Evolutionary conservation across 768 basidiomycete genomes (phyloP), one percentile per base, ranked within the genome.

Genomic region (Strobilomyces confusus): DNA sequence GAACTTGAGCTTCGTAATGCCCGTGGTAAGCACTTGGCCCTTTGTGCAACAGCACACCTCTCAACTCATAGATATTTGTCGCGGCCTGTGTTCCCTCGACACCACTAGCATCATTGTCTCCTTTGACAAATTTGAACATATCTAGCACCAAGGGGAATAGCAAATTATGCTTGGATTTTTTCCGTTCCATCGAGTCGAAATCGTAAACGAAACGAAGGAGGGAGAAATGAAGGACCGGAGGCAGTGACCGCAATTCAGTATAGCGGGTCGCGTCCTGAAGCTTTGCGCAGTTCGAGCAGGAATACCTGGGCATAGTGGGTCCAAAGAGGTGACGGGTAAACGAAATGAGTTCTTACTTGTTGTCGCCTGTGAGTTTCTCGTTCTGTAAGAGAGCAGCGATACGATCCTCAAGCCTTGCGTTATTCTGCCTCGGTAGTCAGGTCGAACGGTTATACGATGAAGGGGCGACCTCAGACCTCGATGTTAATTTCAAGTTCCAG

Each of bases 161-260:
- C 40, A 98, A 82, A 30, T 75, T 71, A 55, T 90, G 80, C 67
- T 93, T 93, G 49, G 85, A 87, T 72, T 98, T 98, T 70, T 85
- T 90, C 57, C 95, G 83, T 60, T 87, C 83, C 77, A 87, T 81
- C 0, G 85, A 82, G 22, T 81, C 71, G 32, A 86, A 59, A 70
- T 95, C 91, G 62, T 88, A 98, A 26, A 91, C 83, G 69, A 98
- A 98, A n/a, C 95, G 89, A 51, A 95, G 79, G 48, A 98, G 72
- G 20, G 93, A 93, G 62, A 98, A 87, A 69, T 98, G 92, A 2
- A 98, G 77, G 7, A 94, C 87, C 0, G 92, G 91, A 2, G 95
- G 95, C 6, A 97, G 77, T 48, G 77, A 66, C 23, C 76, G 77
- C 14, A 95, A 70, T 60, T 86, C 78, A 2, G 84, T 85, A 58